Evolutionary conservation across 2,329 filamentous ascomycete species (phyloP), one percentile per base, ranked within the genome.

Genomic region (Trichothecium roseum): DNA sequence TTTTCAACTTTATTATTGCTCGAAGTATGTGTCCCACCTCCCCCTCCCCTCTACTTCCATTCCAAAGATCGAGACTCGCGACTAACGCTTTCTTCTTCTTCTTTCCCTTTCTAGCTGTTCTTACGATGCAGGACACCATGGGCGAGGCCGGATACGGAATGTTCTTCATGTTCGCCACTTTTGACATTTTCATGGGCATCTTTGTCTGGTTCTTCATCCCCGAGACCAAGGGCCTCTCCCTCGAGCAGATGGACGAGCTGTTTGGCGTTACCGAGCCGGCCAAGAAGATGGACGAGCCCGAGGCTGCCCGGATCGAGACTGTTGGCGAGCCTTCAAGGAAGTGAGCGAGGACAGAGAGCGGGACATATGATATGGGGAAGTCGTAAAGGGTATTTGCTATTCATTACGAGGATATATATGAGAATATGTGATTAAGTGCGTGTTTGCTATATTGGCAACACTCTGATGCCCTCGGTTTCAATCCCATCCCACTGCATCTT

Each of bases 1-100:
- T 84, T 4, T 84, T 84, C 55, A 85, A 85, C 51, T 81, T 84
- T 41, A 71, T 83, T 8, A 75, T 84, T 38, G 79, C 80, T 2
- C 62, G 76, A 38, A 75, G 53, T 56, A 43, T 46, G 53, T 47
- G 14, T 5, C 16, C 4, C 34, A 37, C 14, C 16, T 12, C 18
- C 17, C 18, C 20, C 9, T 18, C 16, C 17, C 18, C 29, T 14
- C 17, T 15, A 17, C 12, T 18, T 12, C 16, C 16, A 6, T 7
- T 18, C 16, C 26, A 17, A 4, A 27, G 14, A 15, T 16, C 8
- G 13, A 32, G n/a, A 14, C 30, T 18, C 30, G 4, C n/a, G 12
- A 30, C 33, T 32, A 27, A 39, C 28, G 5, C 15, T 30, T 10
- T 18, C n/a, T n/a, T n/a, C n/a, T n/a, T n/a, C n/a, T n/a, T n/a